Percentiles rank a stretch among this genome's conserved stretches.
Evolutionary conservation across 2,329 filamentous ascomycete genomes (phyloP).

Genomic region (Leptographium lundbergii): DNA sequence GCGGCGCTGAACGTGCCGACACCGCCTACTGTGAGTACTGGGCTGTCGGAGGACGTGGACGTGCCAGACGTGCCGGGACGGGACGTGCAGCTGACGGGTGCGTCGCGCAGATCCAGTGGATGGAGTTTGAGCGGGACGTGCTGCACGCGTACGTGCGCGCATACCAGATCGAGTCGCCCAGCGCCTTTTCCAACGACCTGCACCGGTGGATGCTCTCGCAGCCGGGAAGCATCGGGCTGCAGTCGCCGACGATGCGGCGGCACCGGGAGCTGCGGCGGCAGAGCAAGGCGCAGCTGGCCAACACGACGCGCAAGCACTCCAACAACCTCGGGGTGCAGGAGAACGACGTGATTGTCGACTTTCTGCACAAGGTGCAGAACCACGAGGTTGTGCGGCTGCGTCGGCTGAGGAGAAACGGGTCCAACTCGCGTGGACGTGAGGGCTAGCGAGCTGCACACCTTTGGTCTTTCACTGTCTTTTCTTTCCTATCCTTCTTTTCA

Average conservation of each 20-base stretch:
- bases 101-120: slow-evolving; percentile 45
- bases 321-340: slow-evolving; percentile 68
- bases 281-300: slow-evolving; percentile 58
- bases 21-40: background rate
- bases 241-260: slow-evolving; percentile 65
- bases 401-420: slow-evolving; percentile 10
- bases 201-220: slow-evolving; percentile 48
- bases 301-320: slow-evolving; percentile 69
- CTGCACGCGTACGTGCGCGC: slow-evolving; percentile 66
- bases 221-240: slow-evolving; percentile 51
- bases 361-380: slow-evolving; percentile 58
- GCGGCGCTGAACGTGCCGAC: background rate
- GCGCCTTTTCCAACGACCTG: slow-evolving; percentile 53
- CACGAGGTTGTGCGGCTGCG: slow-evolving; percentile 27
- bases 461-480: no score
- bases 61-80: no score
- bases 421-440: slow-evolving; percentile 10
- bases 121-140: slow-evolving; percentile 50
- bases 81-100: no score
- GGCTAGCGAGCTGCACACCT: slow-evolving; percentile 6
- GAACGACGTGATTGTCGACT: slow-evolving; percentile 70
- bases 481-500: no score
- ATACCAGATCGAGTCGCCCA: slow-evolving; percentile 57
- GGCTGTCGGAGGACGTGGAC: no score
- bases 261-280: slow-evolving; percentile 52